A percentile compares a stretch with the other conserved stretches of the same genome.
Conservation (phyloP, 352 stramenopile genomes). For the Albugo candida region DNA sequence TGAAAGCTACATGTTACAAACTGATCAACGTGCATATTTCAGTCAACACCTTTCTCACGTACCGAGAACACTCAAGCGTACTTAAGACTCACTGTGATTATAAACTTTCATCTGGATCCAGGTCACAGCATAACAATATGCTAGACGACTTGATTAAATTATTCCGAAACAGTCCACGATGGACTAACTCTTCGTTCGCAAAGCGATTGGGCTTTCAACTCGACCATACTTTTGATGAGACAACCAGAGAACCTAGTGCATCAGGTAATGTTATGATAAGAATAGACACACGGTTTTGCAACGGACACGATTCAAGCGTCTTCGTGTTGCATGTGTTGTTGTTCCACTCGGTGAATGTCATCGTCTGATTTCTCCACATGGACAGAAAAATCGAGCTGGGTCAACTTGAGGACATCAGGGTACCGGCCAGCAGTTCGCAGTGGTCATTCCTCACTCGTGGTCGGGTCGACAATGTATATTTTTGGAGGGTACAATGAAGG, state of each 20-base stretch:
- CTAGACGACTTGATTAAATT: slow-evolving; percentile 33
- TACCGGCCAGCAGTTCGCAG: slow-evolving; percentile 49
- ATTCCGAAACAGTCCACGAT: slow-evolving; percentile 61
- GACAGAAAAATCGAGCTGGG: slow-evolving; percentile 32
- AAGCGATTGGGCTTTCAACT: slow-evolving; percentile 43
- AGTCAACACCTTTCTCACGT: too few relatives aligned
- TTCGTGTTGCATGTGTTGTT: not conserved
- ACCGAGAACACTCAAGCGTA: too few relatives aligned
- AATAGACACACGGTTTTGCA: not conserved
- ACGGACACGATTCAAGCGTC: not conserved
- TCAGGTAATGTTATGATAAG: not conserved
- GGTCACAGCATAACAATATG: not conserved
- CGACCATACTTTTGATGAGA: slow-evolving; percentile 21
- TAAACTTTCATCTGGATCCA: too few relatives aligned
- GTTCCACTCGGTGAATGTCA: not conserved
- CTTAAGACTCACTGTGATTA: too few relatives aligned
- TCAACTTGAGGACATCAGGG: slow-evolving; percentile 44
- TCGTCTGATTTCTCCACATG: not conserved
- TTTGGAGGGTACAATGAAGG: slow-evolving; percentile 75
- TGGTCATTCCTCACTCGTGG: slow-evolving; percentile 58
- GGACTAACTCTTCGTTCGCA: slow-evolving; percentile 54
- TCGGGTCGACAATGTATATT: slow-evolving; percentile 48
- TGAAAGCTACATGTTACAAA: too few relatives aligned
- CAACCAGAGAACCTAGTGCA: too few relatives aligned
- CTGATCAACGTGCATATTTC: too few relatives aligned